Evolutionary conservation across 169 alveolate species (phyloP), one percentile per base, ranked within the genome.

Genomic region (Cryptosporidium canis): DNA sequence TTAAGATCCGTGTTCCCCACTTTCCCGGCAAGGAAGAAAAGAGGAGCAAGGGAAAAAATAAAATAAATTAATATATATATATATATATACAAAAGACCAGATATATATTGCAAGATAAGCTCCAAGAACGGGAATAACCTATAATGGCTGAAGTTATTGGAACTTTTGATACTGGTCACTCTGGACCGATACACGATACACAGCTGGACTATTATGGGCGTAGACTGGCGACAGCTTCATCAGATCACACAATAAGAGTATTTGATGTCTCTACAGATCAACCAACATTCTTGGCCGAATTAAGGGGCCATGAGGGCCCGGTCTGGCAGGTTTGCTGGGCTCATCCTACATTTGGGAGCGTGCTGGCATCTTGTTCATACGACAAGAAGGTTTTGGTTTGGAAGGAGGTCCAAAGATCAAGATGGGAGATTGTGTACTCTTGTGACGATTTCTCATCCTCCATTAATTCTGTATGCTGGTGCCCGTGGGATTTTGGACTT

Each of bases 281-380:
- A 7, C 90, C 93, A 24, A 85, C 83, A 29, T 67, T 90, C 70
- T 71, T 90, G 39, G 91, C 83, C 56, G 91, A 91, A 35, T 66
- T 84, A 29, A 68, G 66, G 56, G 94, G 96, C 14, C 98, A 96
- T 82, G 85, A 67, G 65, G 97, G 97, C 14, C 97, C 97, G 4
- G 96, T 95, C 44, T 95, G 96, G 96, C 92, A 94, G 91, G 93
- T 95, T 27, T 68, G 95, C 43, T 96, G 98, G 98, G 95, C 98
- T 39, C 98, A 96, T 85, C 99, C 99, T 18, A 93, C 91, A 70
- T 96, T 83, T 68, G 98, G 97, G 12, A 92, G 91, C 44, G 58
- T 95, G 8, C 67, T 96, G 44, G 98, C 96, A 9, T 91, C 97
- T 11, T 94, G 97, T 63, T 94, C 97, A 35, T 94, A 92, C 82